These are phyloP conservation scores for Dothistroma pini DNA, from an alignment of 2,329 filamentous ascomycete genomes.

Conservation along the genomic window DNA sequence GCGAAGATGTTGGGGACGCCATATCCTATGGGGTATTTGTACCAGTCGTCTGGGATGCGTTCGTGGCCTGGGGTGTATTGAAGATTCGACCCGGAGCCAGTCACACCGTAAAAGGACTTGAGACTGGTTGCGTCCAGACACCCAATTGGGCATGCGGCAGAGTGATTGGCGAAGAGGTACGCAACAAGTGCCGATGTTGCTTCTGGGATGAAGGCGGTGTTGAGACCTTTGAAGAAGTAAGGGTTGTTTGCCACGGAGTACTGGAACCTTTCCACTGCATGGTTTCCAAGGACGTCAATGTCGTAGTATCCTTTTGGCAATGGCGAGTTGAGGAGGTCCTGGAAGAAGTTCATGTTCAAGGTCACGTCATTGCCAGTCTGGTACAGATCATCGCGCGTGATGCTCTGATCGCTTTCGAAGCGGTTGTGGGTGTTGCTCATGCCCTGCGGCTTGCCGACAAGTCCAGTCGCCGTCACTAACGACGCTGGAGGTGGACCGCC, in stretches of 20 bases:
- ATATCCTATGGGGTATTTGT: constrained; percentile 5
- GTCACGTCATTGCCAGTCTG: constrained; percentile 24
- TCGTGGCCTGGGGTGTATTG: constrained; percentile 20
- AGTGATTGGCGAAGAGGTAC: constrained; percentile 29
- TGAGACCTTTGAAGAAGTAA: constrained; percentile 32
- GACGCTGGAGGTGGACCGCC: constrained; percentile 16
- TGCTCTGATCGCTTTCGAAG: constrained; percentile 35
- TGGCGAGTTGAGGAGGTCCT: constrained; percentile 12
- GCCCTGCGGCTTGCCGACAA: constrained; percentile 25
- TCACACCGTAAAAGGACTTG: constrained; percentile 26
- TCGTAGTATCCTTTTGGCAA: not conserved
- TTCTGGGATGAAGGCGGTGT: constrained; percentile 22
- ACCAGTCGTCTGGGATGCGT: constrained; percentile 25
- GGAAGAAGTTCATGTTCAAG: constrained; percentile 21
- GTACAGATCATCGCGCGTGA: constrained; percentile 28
- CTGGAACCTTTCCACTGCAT: constrained; percentile 14
- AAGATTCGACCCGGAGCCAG: constrained; percentile 16
- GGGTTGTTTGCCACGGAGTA: constrained; percentile 32
- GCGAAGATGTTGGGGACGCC: constrained; percentile 11
- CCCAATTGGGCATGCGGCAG: constrained; percentile 20
- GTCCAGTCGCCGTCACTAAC: constrained; percentile 7
- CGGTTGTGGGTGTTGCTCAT: constrained; percentile 34
- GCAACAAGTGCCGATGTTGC: constrained; percentile 28
- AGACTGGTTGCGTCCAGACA: constrained; percentile 24
- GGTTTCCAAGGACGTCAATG: constrained; percentile 21